A percentile compares a stretch with the other conserved stretches of the same genome.
phyloP scores from a whole-genome alignment of 2,329 filamentous ascomycete genomes.

The Gaeumannomyces tritici region DNA sequence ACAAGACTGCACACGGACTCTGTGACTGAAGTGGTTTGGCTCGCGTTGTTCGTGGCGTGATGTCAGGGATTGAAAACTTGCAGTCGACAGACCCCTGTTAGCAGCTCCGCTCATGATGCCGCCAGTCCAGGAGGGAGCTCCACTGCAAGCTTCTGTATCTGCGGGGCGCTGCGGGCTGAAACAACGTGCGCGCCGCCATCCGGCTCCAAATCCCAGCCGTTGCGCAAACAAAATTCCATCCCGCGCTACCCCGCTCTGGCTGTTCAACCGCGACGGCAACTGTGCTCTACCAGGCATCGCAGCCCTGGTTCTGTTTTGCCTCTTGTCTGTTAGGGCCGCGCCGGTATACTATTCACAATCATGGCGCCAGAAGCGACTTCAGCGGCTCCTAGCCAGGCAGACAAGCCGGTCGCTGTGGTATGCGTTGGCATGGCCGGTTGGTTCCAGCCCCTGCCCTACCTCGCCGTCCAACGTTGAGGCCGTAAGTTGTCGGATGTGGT shows the following conservation, averaged over 20 bases:
- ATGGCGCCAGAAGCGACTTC: constrained; percentile 12
- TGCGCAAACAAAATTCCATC: background rate
- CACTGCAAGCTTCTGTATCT: background rate
- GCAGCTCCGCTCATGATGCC: background rate
- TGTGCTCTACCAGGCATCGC: background rate
- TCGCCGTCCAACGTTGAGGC: background rate
- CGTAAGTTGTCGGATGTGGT: background rate
- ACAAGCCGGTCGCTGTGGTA: constrained; percentile 67
- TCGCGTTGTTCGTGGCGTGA: background rate
- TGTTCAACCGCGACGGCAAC: background rate
- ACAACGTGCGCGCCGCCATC: background rate
- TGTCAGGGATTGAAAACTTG: background rate
- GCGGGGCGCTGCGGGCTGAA: background rate
- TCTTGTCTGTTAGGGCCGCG: too few relatives aligned
- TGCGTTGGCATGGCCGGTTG: constrained; percentile 93
- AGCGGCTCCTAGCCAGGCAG: constrained; percentile 18
- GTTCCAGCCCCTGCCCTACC: constrained; percentile 10
- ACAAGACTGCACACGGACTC: background rate
- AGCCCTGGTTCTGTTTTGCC: background rate
- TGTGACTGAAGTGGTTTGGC: background rate
- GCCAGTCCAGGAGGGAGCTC: background rate
- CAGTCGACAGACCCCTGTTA: background rate
- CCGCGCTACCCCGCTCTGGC: background rate
- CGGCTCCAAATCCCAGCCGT: background rate
- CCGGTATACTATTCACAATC: background rate